Conservation (phyloP, 352 stramenopile genomes). For the Saprolegnia diclina region DNA sequence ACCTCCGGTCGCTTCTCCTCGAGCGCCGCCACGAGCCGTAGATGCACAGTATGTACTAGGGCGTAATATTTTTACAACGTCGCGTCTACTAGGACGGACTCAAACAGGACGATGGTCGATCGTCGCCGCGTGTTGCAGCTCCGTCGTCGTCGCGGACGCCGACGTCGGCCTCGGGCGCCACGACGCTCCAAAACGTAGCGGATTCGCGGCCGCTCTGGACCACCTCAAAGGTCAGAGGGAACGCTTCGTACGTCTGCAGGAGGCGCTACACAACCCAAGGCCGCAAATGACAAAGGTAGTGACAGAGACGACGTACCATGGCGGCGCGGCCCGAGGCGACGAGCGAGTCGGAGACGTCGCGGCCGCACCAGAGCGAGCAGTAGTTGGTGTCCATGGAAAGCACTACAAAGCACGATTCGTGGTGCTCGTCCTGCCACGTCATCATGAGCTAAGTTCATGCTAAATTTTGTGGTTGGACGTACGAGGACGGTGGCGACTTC, state of each 20-base stretch:
- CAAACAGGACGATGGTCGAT: background rate
- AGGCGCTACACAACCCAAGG: conserved; percentile 30
- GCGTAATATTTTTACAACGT: conserved; percentile 16
- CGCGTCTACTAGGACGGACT: no score
- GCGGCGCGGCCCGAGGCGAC: conserved; percentile 58
- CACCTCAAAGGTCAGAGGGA: conserved; percentile 66
- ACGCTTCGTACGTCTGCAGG: conserved; percentile 67
- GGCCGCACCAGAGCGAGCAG: conserved; percentile 78
- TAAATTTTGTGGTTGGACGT: background rate
- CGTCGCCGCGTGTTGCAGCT: background rate
- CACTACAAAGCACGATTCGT: conserved; percentile 61
- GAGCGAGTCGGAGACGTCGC: conserved; percentile 41
- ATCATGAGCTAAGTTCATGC: background rate
- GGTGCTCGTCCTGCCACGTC: conserved; percentile 41
- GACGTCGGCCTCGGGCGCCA: conserved; percentile 27
- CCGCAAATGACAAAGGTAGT: background rate
- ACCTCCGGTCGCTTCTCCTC: conserved; percentile 2
- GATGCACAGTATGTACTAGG: background rate
- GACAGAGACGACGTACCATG: conserved; percentile 24
- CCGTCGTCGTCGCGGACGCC: background rate
- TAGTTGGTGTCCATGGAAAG: conserved; percentile 50
- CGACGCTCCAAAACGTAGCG: conserved; percentile 61
- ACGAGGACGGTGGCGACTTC: conserved; percentile 2
- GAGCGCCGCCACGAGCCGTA: background rate
- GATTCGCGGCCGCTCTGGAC: conserved; percentile 64